Evolutionary conservation across 495 filamentous ascomycete species (phyloP).

Genomic region (Tuber indicum): DNA sequence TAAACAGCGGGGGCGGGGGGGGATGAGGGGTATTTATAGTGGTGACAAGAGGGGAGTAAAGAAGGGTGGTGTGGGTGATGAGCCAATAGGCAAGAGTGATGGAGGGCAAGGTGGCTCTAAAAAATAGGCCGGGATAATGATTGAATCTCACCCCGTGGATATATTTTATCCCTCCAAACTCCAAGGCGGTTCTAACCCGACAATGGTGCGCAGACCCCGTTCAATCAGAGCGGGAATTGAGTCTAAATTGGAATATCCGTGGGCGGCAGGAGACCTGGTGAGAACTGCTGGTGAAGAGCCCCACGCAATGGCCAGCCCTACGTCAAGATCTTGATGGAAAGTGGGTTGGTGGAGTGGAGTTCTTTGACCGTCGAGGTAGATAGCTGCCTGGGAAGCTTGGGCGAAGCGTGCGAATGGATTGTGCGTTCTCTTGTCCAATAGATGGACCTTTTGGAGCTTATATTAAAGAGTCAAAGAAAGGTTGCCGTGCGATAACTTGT

Average conservation of each 20-base stretch:
- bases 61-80: not conserved
- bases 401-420: not conserved
- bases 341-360: not conserved
- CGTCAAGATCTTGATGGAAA: not conserved
- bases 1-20: not conserved
- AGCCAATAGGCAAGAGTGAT: not conserved
- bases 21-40: not conserved
- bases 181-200: not conserved
- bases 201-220: not conserved
- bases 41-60: not conserved
- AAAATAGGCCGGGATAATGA: not conserved
- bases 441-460: not conserved
- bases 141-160: not conserved
- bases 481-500: not conserved
- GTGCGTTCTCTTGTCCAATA: not conserved
- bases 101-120: not conserved
- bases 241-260: not conserved
- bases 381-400: not conserved
- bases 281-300: not conserved
- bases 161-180: not conserved
- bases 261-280: not conserved
- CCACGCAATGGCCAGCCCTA: not conserved
- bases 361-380: not conserved
- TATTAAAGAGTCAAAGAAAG: constrained; percentile 2
- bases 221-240: not conserved